Conservation (phyloP, 2,329 filamentous ascomycete genomes). For the Tolypocladium paradoxum region DNA sequence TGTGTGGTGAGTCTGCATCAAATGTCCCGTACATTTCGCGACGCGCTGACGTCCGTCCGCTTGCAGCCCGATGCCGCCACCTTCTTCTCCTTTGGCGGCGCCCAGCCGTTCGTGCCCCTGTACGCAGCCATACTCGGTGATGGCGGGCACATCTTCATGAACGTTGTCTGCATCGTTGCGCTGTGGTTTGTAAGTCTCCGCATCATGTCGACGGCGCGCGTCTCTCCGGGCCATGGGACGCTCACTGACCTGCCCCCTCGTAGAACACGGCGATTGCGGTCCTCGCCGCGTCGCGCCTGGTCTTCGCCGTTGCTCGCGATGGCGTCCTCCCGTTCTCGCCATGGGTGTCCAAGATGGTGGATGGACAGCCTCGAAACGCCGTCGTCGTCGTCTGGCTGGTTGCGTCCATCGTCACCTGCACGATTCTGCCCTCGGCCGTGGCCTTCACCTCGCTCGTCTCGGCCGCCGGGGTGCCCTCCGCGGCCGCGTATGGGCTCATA, state of each 20-base stretch:
- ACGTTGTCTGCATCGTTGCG: neutral
- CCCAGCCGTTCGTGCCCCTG: slow-evolving; percentile 47
- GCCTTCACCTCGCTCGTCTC: slow-evolving; percentile 44
- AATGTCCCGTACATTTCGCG: neutral
- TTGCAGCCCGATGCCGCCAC: neutral
- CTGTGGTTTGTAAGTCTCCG: neutral
- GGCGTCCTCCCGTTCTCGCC: slow-evolving; percentile 47
- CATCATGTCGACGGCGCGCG: too few species aligned
- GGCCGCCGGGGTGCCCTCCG: slow-evolving; percentile 39
- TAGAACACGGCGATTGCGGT: slow-evolving; percentile 49
- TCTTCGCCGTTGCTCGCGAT: slow-evolving; percentile 52
- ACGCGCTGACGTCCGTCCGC: neutral
- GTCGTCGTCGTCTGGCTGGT: slow-evolving; percentile 47
- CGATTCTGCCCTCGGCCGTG: slow-evolving; percentile 42
- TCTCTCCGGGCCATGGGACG: neutral
- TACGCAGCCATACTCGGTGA: slow-evolving; percentile 45
- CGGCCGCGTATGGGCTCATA: slow-evolving; percentile 40
- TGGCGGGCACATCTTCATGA: slow-evolving; percentile 36
- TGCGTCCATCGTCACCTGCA: slow-evolving; percentile 44
- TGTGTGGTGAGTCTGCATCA: slow-evolving; percentile 27
- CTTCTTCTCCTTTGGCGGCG: slow-evolving; percentile 37
- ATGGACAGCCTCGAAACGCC: slow-evolving; percentile 48
- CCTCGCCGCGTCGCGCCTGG: slow-evolving; percentile 47
- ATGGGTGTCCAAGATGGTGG: slow-evolving; percentile 43
- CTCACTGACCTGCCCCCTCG: neutral